phyloP scores from a whole-genome alignment of 2,329 filamentous ascomycete species.

The Pyricularia pennisetigena region DNA sequence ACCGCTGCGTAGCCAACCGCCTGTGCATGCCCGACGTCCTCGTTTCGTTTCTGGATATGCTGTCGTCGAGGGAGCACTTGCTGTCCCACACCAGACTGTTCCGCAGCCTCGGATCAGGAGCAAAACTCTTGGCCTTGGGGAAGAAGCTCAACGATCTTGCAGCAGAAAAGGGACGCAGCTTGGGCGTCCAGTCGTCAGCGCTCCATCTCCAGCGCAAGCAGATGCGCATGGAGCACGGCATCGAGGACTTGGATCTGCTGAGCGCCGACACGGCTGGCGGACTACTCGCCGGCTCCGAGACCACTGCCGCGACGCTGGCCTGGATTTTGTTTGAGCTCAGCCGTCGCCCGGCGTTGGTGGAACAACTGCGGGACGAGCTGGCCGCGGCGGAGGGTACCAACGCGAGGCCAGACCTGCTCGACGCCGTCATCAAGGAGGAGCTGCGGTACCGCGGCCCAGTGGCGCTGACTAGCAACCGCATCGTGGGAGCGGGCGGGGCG shows the following conservation, averaged over 20 bases:
- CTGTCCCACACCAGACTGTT: neutral
- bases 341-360: constrained; percentile 23
- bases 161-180: neutral
- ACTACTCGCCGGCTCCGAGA: constrained; percentile 63
- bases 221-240: neutral
- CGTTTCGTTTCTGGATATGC: neutral
- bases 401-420: neutral
- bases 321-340: constrained; percentile 28
- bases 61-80: neutral
- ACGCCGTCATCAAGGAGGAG: constrained; percentile 1
- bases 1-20: neutral
- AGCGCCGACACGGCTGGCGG: neutral
- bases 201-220: neutral
- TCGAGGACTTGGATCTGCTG: neutral
- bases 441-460: neutral
- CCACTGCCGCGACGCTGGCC: constrained; percentile 32
- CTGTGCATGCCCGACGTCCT: neutral
- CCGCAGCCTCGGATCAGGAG: neutral
- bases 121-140: neutral
- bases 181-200: neutral
- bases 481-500: neutral
- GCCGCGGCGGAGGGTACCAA: neutral
- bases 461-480: neutral
- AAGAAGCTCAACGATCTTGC: neutral
- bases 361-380: constrained; percentile 26